Percentiles rank a stretch among this genome's conserved stretches.
Evolutionary conservation across 495 filamentous ascomycete genomes (phyloP).

Genomic region (Penicillium chermesinum): DNA sequence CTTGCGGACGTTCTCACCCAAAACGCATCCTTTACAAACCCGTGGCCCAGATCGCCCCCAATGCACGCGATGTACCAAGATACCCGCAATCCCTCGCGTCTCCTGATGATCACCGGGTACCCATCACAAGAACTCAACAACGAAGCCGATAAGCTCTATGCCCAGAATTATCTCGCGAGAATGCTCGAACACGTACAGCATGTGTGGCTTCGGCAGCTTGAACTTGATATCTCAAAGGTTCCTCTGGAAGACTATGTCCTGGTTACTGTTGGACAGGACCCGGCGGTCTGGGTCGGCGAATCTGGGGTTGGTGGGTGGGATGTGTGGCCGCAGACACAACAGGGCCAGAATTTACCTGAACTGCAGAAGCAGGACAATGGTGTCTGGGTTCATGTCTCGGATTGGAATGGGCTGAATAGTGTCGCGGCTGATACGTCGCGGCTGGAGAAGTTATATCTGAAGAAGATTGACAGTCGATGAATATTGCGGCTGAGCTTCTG

Average conservation of each 20-base stretch:
- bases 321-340: conserved; percentile 1
- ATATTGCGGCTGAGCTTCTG: too few relatives aligned
- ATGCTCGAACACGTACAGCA: conserved; percentile 12
- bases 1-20: conserved; percentile 3
- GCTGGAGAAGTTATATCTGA: background rate
- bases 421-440: background rate
- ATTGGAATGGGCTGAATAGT: background rate
- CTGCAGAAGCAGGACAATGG: background rate
- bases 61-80: conserved; percentile 12
- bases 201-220: conserved; percentile 3
- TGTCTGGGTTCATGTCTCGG: conserved; percentile 2
- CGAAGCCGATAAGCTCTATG: conserved; percentile 9
- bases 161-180: conserved; percentile 1
- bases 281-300: background rate
- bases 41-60: background rate
- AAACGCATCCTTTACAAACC: conserved; percentile 9
- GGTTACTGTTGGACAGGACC: background rate
- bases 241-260: background rate
- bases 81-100: conserved; percentile 2
- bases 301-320: conserved; percentile 5
- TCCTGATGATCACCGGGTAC: conserved; percentile 13
- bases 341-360: background rate
- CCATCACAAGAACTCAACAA: conserved; percentile 11
- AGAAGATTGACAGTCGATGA: background rate
- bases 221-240: conserved; percentile 4